phyloP scores from a whole-genome alignment of 2,329 filamentous ascomycete genomes.

The Curvularia verruculosa region DNA sequence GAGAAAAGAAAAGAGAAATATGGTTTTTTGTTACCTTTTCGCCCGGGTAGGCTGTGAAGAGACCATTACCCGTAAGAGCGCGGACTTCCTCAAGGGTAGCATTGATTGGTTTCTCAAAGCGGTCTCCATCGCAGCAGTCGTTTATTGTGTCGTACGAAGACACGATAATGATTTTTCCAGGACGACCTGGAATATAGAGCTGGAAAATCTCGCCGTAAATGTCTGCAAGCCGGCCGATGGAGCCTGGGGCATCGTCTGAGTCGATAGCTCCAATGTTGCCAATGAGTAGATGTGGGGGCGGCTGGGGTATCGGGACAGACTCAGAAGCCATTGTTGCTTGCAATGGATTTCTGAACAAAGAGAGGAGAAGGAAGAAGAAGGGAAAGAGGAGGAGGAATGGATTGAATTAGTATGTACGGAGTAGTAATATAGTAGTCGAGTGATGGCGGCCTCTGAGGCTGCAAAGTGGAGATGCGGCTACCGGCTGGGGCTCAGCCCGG shows the following conservation, averaged over 20 bases:
- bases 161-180: constrained; percentile 9
- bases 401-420: too few species aligned
- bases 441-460: background rate
- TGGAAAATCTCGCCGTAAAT: constrained; percentile 17
- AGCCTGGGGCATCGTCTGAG: constrained; percentile 6
- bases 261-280: constrained; percentile 13
- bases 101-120: constrained; percentile 13
- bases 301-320: constrained; percentile 12
- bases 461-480: background rate
- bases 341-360: background rate
- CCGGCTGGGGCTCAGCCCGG: background rate
- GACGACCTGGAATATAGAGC: constrained; percentile 7
- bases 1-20: too few species aligned
- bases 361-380: background rate
- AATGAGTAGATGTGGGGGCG: constrained; percentile 8
- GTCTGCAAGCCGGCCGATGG: constrained; percentile 9
- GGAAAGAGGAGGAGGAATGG: too few species aligned
- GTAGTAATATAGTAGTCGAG: background rate
- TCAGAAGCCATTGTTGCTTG: constrained; percentile 8
- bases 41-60: constrained; percentile 13
- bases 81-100: constrained; percentile 12
- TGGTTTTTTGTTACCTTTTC: too few species aligned
- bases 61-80: constrained; percentile 8
- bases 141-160: constrained; percentile 16
- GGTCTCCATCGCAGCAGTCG: constrained; percentile 9